Evolutionary conservation across 768 basidiomycete species (phyloP).

Genomic region (Mycena capillaripes): DNA sequence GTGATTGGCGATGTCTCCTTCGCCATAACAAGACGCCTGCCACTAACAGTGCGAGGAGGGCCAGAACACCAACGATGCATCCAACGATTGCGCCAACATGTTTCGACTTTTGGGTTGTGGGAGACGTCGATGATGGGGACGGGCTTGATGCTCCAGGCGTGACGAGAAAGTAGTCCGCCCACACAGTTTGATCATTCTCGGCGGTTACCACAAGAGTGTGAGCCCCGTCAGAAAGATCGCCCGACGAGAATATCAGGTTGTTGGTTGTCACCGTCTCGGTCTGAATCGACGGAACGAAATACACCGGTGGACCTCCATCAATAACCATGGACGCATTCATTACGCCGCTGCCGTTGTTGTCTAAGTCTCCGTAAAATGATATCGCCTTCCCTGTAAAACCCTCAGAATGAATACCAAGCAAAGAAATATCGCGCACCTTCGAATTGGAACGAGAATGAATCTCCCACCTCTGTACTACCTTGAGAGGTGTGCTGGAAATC

Average conservation of each 20-base stretch:
- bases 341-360: background rate
- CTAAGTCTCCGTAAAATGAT: constrained; percentile 4
- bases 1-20: too few relatives aligned
- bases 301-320: constrained; percentile 10
- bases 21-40: too few relatives aligned
- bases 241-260: constrained; percentile 18
- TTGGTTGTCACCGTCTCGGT: background rate
- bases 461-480: background rate
- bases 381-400: background rate
- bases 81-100: too few relatives aligned
- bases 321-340: constrained; percentile 12
- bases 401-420: background rate
- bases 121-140: too few relatives aligned
- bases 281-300: background rate
- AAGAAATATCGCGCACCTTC: background rate
- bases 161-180: constrained; percentile 32
- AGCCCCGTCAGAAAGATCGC: constrained; percentile 5
- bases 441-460: constrained; percentile 1
- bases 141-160: too few relatives aligned
- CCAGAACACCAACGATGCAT: too few relatives aligned
- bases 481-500: constrained; percentile 15
- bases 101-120: too few relatives aligned
- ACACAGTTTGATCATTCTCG: constrained; percentile 1
- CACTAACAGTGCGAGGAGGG: too few relatives aligned
- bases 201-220: constrained; percentile 25